These are phyloP conservation scores for Streptanthus diversifolius DNA, from an alignment of 345 rosid species.

Conservation along the genomic window DNA sequence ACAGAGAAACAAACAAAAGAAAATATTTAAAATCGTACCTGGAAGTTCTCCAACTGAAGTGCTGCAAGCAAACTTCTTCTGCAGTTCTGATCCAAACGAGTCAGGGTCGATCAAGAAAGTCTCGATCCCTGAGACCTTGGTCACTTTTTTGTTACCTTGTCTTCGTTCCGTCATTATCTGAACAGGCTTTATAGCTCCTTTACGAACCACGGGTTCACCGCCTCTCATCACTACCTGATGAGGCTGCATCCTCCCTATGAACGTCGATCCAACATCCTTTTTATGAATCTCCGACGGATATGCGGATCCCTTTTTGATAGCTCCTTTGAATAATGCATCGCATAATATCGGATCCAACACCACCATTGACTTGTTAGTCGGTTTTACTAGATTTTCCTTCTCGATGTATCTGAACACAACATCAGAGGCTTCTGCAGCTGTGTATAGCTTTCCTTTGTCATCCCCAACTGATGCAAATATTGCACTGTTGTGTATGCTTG, in stretches of 20 bases:
- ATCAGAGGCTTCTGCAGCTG: slow-evolving; percentile 80
- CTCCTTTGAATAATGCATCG: slow-evolving; percentile 88
- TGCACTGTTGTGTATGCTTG: slow-evolving; percentile 74
- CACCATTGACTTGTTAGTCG: slow-evolving; percentile 57
- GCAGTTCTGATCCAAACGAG: slow-evolving; percentile 85
- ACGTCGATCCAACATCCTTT: slow-evolving; percentile 68
- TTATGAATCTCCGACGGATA: slow-evolving; percentile 90
- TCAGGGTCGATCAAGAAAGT: slow-evolving; percentile 63
- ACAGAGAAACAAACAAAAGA: not conserved
- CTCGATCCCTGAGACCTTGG: slow-evolving; percentile 63
- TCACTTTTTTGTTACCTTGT: slow-evolving; percentile 92
- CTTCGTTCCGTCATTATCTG: slow-evolving; percentile 90
- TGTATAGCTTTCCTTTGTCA: slow-evolving; percentile 63
- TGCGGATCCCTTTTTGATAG: slow-evolving; percentile 83
- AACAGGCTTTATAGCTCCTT: slow-evolving; percentile 71
- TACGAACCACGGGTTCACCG: slow-evolving; percentile 66
- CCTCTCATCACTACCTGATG: slow-evolving; percentile 73
- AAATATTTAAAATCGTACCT: slow-evolving; percentile 37
- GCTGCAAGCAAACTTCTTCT: slow-evolving; percentile 97
- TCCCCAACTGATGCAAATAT: slow-evolving; percentile 81
- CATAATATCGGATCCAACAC: slow-evolving; percentile 78
- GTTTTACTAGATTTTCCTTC: slow-evolving; percentile 78
- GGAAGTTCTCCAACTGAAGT: slow-evolving; percentile 79
- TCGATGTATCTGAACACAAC: slow-evolving; percentile 72
- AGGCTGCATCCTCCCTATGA: slow-evolving; percentile 80